Base-by-base conservation (phyloP, 2,329 filamentous ascomycete genomes). In the Blastomyces parvus region DNA sequence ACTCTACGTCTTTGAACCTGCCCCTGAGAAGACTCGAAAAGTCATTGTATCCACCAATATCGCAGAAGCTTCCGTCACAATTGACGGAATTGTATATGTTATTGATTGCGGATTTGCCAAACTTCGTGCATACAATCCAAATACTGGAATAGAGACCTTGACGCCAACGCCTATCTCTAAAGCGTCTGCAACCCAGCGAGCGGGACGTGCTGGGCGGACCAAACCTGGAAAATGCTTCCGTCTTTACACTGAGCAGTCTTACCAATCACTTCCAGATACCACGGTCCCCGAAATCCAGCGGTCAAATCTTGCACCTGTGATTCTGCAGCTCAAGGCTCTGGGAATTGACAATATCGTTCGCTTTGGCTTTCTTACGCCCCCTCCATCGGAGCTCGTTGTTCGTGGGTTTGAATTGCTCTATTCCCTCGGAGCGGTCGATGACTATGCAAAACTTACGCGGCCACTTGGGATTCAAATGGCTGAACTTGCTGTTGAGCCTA, bases 41-140 rank as follows among this genome's bases (percentile, higher is more conserved):
- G 89, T 97, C 48, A 89, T 99, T 44, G 87, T 97, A 67, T 88
- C 90, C 3, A 97, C 94, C 64, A 97, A 97, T 73, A 97, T 97
- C 67, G 91, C 94, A 14, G 94, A 99, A 79, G 93, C 94, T 4
- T 96, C 91, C 1, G 88, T 99, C 53, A 97, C 94, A 19, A 95
- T 97, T 63, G 88, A 94, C 61, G 91, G 91, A 2, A 92, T 97
- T 65, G 87, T 91, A 62, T 96, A 90, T 71, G 93, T 99, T 6
- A 80, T 97, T 59, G 94, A 99, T 74, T 87, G 85, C 61, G 94
- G 94, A 0, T 97, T 90, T 72, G 91, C 95, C 67, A 97, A 97
- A 74, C 80, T 96, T 25, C 86, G 91, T 48, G 88, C 89, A 7
- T 97, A 91, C 76, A 88, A 95, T 68, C 90, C 93, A 0, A 81